Conservation (phyloP, 805 yeast genomes). For the Kluyveromyces lactis region DNA sequence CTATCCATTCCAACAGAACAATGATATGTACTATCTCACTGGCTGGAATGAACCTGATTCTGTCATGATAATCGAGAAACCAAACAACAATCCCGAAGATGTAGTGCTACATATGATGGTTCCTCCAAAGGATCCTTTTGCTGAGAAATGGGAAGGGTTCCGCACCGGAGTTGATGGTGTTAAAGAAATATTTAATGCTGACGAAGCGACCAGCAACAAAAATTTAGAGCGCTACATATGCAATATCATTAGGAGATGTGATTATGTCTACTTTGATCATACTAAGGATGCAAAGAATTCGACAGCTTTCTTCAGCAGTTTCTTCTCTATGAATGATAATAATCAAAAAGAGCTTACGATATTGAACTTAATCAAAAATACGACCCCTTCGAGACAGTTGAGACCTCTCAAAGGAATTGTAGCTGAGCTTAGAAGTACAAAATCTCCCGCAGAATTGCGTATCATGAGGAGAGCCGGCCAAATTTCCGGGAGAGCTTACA, state of each 20-base stretch:
- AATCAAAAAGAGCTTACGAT: slow-evolving; percentile 23
- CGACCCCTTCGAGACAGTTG: slow-evolving; percentile 30
- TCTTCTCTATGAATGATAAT: slow-evolving; percentile 21
- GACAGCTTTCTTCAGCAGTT: slow-evolving; percentile 21
- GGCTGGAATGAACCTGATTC: slow-evolving; percentile 93
- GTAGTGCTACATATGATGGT: slow-evolving; percentile 70
- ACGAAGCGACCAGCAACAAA: slow-evolving; percentile 49
- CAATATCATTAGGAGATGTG: slow-evolving; percentile 40
- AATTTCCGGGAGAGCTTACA: slow-evolving; percentile 76
- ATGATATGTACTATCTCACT: slow-evolving; percentile 75
- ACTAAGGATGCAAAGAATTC: slow-evolving; percentile 19
- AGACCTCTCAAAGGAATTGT: slow-evolving; percentile 14
- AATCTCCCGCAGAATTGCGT: slow-evolving; percentile 66
- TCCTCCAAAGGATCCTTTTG: slow-evolving; percentile 67
- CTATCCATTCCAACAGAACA: slow-evolving; percentile 87
- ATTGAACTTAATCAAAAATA: slow-evolving; percentile 19
- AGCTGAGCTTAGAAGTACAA: slow-evolving; percentile 47
- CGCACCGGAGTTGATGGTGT: slow-evolving; percentile 84
- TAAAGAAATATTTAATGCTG: slow-evolving; percentile 79
- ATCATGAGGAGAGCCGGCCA: slow-evolving; percentile 78
- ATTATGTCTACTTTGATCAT: slow-evolving; percentile 48
- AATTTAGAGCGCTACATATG: slow-evolving; percentile 36
- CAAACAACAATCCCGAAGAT: slow-evolving; percentile 42
- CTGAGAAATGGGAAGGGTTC: slow-evolving; percentile 93
- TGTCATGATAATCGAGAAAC: slow-evolving; percentile 56